Conservation (phyloP, 495 filamentous ascomycete genomes). For the Penicillium cinerascens region DNA sequence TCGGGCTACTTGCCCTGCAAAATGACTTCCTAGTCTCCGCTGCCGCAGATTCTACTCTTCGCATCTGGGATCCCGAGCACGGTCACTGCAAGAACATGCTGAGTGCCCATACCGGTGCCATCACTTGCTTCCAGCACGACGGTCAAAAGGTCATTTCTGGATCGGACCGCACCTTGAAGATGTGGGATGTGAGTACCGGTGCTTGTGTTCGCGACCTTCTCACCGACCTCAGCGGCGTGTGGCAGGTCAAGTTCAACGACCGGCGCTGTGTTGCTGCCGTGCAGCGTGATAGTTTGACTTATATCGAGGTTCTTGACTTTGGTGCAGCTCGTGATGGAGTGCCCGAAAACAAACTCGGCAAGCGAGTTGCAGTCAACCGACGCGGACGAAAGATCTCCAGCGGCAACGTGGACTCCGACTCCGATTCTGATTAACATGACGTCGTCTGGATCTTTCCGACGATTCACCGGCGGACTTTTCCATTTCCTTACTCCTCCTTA, state of each 20-base stretch:
- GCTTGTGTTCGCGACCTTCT: constrained; percentile 92
- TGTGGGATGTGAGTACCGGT: constrained; percentile 95
- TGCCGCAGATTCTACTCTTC: constrained; percentile 88
- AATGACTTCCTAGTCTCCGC: constrained; percentile 90
- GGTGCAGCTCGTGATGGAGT: constrained; percentile 82
- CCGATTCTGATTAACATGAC: constrained; percentile 37
- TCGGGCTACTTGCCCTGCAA: constrained; percentile 84
- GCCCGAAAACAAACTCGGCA: constrained; percentile 69
- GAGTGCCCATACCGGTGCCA: constrained; percentile 91
- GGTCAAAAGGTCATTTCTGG: constrained; percentile 95
- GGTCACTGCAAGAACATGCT: constrained; percentile 87
- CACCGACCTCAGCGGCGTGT: constrained; percentile 92
- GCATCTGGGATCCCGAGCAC: constrained; percentile 96
- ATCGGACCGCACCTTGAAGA: constrained; percentile 92
- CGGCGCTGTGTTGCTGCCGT: constrained; percentile 94
- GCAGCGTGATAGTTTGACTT: constrained; percentile 86
- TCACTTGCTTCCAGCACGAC: constrained; percentile 99
- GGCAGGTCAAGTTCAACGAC: constrained; percentile 98
- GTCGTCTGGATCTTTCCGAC: neutral
- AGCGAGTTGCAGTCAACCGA: constrained; percentile 72
- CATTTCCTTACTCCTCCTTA: constrained; percentile 13
- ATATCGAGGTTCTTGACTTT: constrained; percentile 94
- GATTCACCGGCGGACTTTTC: neutral
- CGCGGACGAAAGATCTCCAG: constrained; percentile 42
- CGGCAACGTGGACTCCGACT: constrained; percentile 40